These are phyloP conservation scores for Leccinum sublutescens DNA, from an alignment of 768 basidiomycete genomes.

Conservation along the genomic window DNA sequence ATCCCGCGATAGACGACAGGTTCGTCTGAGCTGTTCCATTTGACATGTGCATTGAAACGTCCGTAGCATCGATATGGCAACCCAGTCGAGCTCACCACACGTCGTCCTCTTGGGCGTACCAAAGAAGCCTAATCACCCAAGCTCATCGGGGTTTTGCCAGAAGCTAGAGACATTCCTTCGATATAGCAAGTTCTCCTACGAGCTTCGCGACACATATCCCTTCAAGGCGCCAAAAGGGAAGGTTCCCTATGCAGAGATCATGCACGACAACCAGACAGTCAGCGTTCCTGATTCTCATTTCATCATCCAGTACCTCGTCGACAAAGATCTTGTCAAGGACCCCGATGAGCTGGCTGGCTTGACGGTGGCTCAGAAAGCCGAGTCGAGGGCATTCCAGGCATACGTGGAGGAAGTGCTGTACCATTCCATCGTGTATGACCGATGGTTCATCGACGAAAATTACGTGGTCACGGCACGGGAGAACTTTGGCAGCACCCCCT, in stretches of 20 bases:
- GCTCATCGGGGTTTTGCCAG: conserved; percentile 34
- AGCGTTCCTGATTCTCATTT: conserved; percentile 34
- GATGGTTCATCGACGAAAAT: conserved; percentile 33
- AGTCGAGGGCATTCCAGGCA: conserved; percentile 35
- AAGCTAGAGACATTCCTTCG: conserved; percentile 34
- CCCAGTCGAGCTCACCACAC: conserved; percentile 12
- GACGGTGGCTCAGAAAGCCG: conserved; percentile 28
- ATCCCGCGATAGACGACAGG: neutral
- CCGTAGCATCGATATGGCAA: conserved; percentile 12
- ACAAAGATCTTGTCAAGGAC: conserved; percentile 24
- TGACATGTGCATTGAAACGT: neutral
- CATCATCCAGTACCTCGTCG: conserved; percentile 32
- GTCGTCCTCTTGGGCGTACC: conserved; percentile 28
- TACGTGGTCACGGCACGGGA: conserved; percentile 15
- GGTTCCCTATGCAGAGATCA: conserved; percentile 33
- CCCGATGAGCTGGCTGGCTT: conserved; percentile 28
- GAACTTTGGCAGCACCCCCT: conserved; percentile 12
- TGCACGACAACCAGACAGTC: conserved; percentile 18
- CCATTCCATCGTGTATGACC: conserved; percentile 26
- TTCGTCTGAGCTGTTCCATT: neutral
- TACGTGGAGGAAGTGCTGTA: conserved; percentile 34
- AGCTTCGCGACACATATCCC: conserved; percentile 25
- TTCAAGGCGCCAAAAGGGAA: conserved; percentile 33
- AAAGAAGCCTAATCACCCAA: conserved; percentile 22
- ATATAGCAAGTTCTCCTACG: conserved; percentile 27